Conservation (phyloP, 2,329 filamentous ascomycete genomes). For the Paracamarosporium sp. region DNA sequence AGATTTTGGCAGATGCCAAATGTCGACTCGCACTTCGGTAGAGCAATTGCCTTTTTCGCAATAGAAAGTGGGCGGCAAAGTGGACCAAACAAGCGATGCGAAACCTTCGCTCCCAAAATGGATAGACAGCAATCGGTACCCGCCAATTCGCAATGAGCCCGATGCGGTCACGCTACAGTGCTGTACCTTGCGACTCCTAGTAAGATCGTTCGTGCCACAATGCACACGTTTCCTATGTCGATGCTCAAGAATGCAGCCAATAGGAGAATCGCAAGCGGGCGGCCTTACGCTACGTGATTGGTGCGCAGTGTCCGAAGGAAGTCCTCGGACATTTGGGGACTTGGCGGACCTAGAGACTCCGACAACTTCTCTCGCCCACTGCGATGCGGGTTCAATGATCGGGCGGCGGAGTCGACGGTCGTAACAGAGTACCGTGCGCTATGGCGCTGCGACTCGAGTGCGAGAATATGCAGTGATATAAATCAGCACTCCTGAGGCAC, state of each 20-base stretch:
- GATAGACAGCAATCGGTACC: background rate
- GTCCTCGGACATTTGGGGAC: slow-evolving; percentile 7
- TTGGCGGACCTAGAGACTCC: background rate
- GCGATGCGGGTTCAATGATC: background rate
- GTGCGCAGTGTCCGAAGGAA: slow-evolving; percentile 3
- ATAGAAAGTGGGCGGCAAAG: background rate
- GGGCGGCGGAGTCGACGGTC: background rate
- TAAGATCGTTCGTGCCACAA: background rate
- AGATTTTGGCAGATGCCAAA: background rate
- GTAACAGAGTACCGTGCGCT: background rate
- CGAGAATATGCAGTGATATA: background rate
- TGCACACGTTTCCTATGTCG: background rate
- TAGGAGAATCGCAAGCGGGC: background rate
- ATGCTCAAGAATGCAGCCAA: background rate
- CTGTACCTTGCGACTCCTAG: slow-evolving; percentile 1
- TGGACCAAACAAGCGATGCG: background rate
- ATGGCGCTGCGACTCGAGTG: background rate
- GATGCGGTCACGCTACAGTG: background rate
- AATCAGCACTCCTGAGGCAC: background rate
- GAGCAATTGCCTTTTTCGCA: background rate
- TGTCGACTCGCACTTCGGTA: background rate
- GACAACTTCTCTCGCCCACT: background rate
- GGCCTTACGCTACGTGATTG: background rate
- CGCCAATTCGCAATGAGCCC: background rate
- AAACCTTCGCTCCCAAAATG: background rate